phyloP scores from a whole-genome alignment of 176 grass and related monocot species.

The Zoysia pacifica region DNA sequence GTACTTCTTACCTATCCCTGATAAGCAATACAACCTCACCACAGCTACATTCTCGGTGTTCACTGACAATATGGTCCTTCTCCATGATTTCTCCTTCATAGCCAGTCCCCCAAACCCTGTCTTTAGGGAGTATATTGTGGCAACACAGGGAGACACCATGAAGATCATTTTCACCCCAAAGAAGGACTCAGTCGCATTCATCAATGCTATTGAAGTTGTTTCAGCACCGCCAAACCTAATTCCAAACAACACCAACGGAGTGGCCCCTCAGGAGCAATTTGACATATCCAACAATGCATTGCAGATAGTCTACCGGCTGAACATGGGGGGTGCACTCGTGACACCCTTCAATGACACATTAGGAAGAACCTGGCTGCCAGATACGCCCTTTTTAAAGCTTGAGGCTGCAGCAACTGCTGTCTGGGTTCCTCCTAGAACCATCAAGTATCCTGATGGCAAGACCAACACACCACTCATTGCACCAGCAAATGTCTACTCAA shows the following conservation, averaged over 20 bases:
- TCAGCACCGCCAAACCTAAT: conserved; percentile 68
- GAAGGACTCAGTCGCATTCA: conserved; percentile 73
- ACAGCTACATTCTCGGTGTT: conserved; percentile 71
- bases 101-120: conserved; percentile 51
- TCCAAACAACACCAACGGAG: conserved; percentile 56
- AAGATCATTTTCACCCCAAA: conserved; percentile 73
- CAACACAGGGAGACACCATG: conserved; percentile 50
- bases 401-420: conserved; percentile 52
- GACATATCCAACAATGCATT: conserved; percentile 71
- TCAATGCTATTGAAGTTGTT: conserved; percentile 89
- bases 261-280: conserved; percentile 46
- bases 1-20: conserved; percentile 74
- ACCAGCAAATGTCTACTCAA: conserved; percentile 74
- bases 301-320: conserved; percentile 78
- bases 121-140: conserved; percentile 73
- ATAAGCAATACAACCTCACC: conserved; percentile 72
- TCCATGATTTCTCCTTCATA: conserved; percentile 84
- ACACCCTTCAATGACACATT: conserved; percentile 70
- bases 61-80: conserved; percentile 77
- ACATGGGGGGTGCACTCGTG: conserved; percentile 68
- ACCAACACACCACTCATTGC: conserved; percentile 65
- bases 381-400: conserved; percentile 67
- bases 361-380: conserved; percentile 66
- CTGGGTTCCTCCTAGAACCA: conserved; percentile 61
- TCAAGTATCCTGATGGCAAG: conserved; percentile 79